Evolutionary conservation across 345 rosid species (phyloP).

Genomic region (Crucihimalaya himalaica): DNA sequence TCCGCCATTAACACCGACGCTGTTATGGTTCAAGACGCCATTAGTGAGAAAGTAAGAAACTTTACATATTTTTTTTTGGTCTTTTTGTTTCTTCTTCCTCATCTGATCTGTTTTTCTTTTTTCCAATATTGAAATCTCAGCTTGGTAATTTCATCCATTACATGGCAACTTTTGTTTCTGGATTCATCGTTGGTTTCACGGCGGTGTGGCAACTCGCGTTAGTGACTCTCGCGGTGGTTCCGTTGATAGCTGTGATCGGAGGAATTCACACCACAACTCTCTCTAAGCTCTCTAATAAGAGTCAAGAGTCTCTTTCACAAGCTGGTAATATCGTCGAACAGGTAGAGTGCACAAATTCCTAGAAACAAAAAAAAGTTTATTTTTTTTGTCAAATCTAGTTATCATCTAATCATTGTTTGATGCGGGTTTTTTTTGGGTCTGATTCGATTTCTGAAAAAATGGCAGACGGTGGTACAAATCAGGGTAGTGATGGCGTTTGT

Average conservation of each 20-base stretch:
- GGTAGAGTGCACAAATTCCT: conserved; percentile 48
- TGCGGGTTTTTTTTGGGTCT: conserved; percentile 45
- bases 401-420: background rate
- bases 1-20: conserved; percentile 90
- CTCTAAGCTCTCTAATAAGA: conserved; percentile 73
- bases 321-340: conserved; percentile 95
- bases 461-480: conserved; percentile 90
- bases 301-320: conserved; percentile 84
- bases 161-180: conserved; percentile 91
- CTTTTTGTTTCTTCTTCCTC: background rate
- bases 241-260: conserved; percentile 93
- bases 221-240: conserved; percentile 95
- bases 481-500: conserved; percentile 86
- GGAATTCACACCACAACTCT: conserved; percentile 78
- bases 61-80: background rate
- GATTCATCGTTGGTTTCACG: conserved; percentile 95
- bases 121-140: conserved; percentile 46
- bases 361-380: background rate
- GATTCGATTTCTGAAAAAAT: conserved; percentile 25
- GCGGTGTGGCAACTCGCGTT: conserved; percentile 98
- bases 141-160: conserved; percentile 96
- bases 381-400: background rate
- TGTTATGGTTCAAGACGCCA: conserved; percentile 97
- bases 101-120: conserved; percentile 9
- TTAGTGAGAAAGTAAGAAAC: conserved; percentile 87